Percentiles rank a stretch among this genome's conserved stretches.
phyloP scores from a whole-genome alignment of 805 yeast genomes.

The Candida tammaniensis region DNA sequence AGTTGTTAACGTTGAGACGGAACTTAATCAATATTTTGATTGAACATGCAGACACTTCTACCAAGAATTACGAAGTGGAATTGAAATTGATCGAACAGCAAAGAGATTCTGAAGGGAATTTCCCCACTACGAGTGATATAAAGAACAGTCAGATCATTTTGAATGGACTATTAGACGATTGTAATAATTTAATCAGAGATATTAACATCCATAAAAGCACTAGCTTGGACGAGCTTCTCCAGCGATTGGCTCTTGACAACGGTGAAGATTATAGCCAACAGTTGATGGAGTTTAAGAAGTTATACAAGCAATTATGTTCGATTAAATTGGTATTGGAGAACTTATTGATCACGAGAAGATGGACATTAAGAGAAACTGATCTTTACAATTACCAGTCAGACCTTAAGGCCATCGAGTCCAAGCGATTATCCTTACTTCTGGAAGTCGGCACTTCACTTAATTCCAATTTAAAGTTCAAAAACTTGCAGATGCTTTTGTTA shows the following conservation, averaged over 20 bases:
- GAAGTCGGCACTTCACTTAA: slow-evolving; percentile 28
- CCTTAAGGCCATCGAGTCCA: slow-evolving; percentile 70
- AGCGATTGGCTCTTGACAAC: slow-evolving; percentile 16
- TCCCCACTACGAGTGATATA: slow-evolving; percentile 8
- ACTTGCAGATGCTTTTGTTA: slow-evolving; percentile 48
- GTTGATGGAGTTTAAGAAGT: slow-evolving; percentile 20
- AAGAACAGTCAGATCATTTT: slow-evolving; percentile 43
- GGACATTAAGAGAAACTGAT: slow-evolving; percentile 98
- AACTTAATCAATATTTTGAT: slow-evolving; percentile 45
- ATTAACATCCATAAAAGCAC: slow-evolving; percentile 45
- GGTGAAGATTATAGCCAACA: slow-evolving; percentile 30
- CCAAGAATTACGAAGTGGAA: slow-evolving; percentile 18
- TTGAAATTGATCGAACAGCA: slow-evolving; percentile 29
- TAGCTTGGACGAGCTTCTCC: slow-evolving; percentile 12
- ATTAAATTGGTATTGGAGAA: slow-evolving; percentile 77
- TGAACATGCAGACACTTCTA: slow-evolving; percentile 6
- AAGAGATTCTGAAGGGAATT: slow-evolving; percentile 61
- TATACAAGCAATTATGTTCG: slow-evolving; percentile 61
- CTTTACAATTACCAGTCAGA: slow-evolving; percentile 77
- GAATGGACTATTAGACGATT: slow-evolving; percentile 79
- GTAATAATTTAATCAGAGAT: slow-evolving; percentile 72
- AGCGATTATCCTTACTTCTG: slow-evolving; percentile 47
- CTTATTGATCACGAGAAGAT: slow-evolving; percentile 84
- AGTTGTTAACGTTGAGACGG: slow-evolving; percentile 62
- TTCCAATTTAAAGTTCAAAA: slow-evolving; percentile 25